A percentile compares a stretch with the other conserved stretches of the same genome.
Evolutionary conservation across 345 rosid species (phyloP).

Genomic region (Xanthoceras sorbifolium): DNA sequence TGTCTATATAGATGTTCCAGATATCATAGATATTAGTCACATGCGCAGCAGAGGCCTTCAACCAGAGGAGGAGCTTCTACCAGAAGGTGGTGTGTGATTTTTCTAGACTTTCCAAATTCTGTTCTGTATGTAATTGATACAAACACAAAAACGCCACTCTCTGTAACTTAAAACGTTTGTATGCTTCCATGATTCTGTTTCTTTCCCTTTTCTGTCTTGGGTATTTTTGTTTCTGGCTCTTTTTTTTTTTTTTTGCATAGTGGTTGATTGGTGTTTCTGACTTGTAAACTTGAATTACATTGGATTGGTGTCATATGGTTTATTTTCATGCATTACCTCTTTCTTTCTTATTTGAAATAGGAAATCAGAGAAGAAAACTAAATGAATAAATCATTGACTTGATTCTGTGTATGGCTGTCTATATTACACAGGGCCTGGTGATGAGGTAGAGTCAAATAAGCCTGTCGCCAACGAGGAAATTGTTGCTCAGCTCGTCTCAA

Average conservation of each 20-base stretch:
- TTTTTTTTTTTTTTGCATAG: too few relatives aligned
- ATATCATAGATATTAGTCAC: constrained; percentile 84
- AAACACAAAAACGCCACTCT: background rate
- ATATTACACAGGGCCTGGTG: constrained; percentile 48
- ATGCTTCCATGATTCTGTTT: too few relatives aligned
- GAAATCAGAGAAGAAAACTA: too few relatives aligned
- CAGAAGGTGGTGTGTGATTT: constrained; percentile 61
- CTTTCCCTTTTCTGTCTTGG: too few relatives aligned
- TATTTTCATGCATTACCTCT: too few relatives aligned
- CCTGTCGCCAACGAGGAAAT: constrained; percentile 77
- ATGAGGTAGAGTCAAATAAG: constrained; percentile 49
- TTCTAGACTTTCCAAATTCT: background rate
- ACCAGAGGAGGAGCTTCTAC: constrained; percentile 89
- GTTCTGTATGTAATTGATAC: background rate
- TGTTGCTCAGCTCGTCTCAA: constrained; percentile 83
- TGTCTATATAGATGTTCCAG: constrained; percentile 95
- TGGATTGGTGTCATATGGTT: too few relatives aligned
- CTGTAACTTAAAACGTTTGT: background rate
- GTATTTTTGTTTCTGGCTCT: too few relatives aligned
- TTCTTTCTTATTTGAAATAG: too few relatives aligned
- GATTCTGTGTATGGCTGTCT: constrained; percentile 21
- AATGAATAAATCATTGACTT: background rate
- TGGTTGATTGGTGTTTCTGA: too few relatives aligned
- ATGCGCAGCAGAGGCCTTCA: constrained; percentile 97
- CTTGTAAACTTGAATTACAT: too few relatives aligned